Evolutionary conservation across 1,139 yeast genomes (phyloP).

Genomic region (Blastobotrys raffinosifermentans): DNA sequence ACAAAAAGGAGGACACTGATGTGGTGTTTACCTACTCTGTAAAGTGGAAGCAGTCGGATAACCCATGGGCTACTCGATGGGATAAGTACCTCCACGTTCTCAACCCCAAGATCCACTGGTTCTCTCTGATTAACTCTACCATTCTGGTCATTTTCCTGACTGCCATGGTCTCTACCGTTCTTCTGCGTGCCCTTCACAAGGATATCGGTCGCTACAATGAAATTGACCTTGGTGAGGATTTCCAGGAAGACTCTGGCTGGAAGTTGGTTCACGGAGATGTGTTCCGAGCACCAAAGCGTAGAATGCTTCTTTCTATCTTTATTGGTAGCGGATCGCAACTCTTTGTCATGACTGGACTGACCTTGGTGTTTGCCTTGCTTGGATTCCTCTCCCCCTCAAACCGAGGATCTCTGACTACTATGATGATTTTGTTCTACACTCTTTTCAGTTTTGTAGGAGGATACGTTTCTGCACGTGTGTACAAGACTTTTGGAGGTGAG

Average conservation of each 20-base stretch:
- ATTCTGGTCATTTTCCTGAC: conserved; percentile 73
- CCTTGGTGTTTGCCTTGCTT: conserved; percentile 75
- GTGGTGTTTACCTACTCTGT: conserved; percentile 62
- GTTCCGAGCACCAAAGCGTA: conserved; percentile 73
- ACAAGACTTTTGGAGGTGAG: conserved; percentile 88
- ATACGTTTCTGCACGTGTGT: conserved; percentile 75
- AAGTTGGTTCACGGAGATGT: conserved; percentile 93
- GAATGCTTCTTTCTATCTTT: conserved; percentile 68
- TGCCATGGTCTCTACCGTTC: conserved; percentile 70
- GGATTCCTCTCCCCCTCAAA: conserved; percentile 92
- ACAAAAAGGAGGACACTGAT: conserved; percentile 28
- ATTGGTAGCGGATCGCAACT: conserved; percentile 89
- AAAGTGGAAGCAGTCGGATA: conserved; percentile 57
- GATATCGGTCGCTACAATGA: conserved; percentile 89
- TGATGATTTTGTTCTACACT: conserved; percentile 78
- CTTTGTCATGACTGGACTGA: conserved; percentile 66
- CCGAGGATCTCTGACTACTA: conserved; percentile 88
- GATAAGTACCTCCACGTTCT: conserved; percentile 89
- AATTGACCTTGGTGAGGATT: conserved; percentile 71
- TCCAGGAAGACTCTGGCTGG: conserved; percentile 96
- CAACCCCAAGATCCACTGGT: conserved; percentile 95
- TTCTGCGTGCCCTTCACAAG: conserved; percentile 71
- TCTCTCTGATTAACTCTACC: conserved; percentile 79
- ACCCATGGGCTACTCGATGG: conserved; percentile 99
- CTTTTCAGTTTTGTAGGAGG: conserved; percentile 78